These are phyloP conservation scores for Aquilaria yunnanensis DNA, from an alignment of 345 rosid genomes.

Conservation along the genomic window DNA sequence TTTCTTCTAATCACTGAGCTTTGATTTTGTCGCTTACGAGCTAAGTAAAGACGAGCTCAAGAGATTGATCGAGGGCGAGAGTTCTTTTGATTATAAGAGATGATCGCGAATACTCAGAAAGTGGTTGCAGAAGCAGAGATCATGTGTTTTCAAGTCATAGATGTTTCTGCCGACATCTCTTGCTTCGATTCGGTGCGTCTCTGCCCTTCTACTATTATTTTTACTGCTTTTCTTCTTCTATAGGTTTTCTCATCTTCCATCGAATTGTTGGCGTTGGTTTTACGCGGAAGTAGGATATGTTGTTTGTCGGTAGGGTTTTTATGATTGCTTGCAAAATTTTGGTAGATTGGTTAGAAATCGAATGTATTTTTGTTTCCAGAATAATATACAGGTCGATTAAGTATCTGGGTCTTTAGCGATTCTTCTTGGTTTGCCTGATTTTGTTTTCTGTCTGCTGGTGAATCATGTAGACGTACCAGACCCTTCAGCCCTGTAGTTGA, in stretches of 20 bases:
- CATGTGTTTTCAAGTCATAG: conserved; percentile 16
- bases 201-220: not conserved
- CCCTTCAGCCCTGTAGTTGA: no score
- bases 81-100: not conserved
- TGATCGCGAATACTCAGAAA: conserved; percentile 24
- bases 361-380: not conserved
- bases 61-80: no score
- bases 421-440: not conserved
- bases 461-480: no score
- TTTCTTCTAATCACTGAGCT: no score
- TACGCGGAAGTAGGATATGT: not conserved
- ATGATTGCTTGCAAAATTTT: not conserved
- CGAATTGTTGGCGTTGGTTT: not conserved
- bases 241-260: not conserved
- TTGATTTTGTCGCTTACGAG: not conserved
- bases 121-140: conserved; percentile 37
- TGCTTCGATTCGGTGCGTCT: conserved; percentile 40
- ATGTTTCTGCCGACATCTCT: conserved; percentile 31
- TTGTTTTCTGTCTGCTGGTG: not conserved
- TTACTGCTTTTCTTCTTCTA: not conserved
- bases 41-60: not conserved
- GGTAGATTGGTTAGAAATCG: conserved; percentile 1
- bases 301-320: not conserved
- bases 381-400: not conserved
- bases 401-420: not conserved